A percentile compares a stretch with the other conserved stretches of the same genome.
Conservation (phyloP, 2,329 filamentous ascomycete genomes). For the Penicillium corylophilum region DNA sequence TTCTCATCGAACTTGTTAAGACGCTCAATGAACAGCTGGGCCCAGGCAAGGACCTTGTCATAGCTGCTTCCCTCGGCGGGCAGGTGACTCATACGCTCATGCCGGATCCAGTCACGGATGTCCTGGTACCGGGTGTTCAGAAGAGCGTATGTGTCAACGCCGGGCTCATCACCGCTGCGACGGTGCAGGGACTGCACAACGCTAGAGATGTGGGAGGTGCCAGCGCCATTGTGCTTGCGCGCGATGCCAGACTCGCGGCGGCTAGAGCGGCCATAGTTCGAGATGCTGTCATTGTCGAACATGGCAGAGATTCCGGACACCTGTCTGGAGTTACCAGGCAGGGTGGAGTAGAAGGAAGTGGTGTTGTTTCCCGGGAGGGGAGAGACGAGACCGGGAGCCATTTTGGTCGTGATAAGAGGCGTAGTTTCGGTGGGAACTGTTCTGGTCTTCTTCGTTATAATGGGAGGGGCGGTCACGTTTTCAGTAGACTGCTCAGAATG, state of each 20-base stretch:
- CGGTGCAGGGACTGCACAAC: constrained; percentile 32
- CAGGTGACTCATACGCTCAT: constrained; percentile 39
- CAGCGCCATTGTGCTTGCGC: constrained; percentile 15
- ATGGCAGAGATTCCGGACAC: constrained; percentile 15
- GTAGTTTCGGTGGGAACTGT: not conserved
- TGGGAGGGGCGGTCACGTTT: constrained; percentile 9
- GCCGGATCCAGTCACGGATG: constrained; percentile 39
- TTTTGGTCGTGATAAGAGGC: constrained; percentile 3
- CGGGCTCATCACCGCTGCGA: constrained; percentile 32
- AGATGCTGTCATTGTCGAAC: constrained; percentile 23
- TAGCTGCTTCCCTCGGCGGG: constrained; percentile 44
- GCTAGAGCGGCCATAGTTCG: constrained; percentile 19
- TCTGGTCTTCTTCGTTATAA: constrained; percentile 1
- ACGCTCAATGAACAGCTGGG: constrained; percentile 39
- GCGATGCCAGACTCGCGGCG: constrained; percentile 17
- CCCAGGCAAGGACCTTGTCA: constrained; percentile 43
- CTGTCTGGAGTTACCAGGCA: constrained; percentile 15
- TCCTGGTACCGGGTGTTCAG: constrained; percentile 27
- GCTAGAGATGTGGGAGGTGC: constrained; percentile 30
- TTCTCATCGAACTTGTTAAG: constrained; percentile 39
- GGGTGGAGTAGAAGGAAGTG: constrained; percentile 15
- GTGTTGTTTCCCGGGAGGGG: constrained; percentile 18
- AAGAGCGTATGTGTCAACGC: constrained; percentile 28
- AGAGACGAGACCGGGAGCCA: constrained; percentile 22
- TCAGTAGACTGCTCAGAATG: not conserved